Conservation (phyloP, 768 basidiomycete species). For the Lactifluus rugatus region DNA sequence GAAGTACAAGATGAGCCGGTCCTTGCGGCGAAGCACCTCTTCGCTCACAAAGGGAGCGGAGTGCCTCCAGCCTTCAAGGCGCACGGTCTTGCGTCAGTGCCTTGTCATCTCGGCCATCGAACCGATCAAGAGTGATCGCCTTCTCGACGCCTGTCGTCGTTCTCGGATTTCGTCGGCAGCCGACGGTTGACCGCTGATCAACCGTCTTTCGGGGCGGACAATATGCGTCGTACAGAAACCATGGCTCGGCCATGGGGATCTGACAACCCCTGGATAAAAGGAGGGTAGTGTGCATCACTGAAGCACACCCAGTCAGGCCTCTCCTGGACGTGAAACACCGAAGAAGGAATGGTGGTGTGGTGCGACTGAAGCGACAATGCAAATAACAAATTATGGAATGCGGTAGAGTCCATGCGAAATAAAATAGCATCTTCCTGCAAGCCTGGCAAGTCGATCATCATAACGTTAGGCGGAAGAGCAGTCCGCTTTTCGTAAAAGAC, state of each 20-base stretch:
- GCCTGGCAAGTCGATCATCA: slow-evolving; percentile 23
- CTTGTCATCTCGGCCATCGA: slow-evolving; percentile 44
- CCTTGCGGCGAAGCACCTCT: slow-evolving; percentile 44
- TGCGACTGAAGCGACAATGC: slow-evolving; percentile 5
- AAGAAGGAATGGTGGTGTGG: slow-evolving; percentile 1
- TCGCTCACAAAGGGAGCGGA: slow-evolving; percentile 36
- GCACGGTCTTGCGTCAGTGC: slow-evolving; percentile 64
- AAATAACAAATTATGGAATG: slow-evolving; percentile 16
- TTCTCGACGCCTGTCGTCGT: slow-evolving; percentile 30
- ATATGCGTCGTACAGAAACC: not conserved
- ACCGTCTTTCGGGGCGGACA: slow-evolving; percentile 14
- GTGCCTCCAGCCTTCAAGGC: slow-evolving; percentile 45
- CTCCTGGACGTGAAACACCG: slow-evolving; percentile 13
- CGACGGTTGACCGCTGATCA: slow-evolving; percentile 15
- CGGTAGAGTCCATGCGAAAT: slow-evolving; percentile 20
- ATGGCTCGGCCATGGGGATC: slow-evolving; percentile 18
- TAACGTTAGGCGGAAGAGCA: slow-evolving; percentile 14
- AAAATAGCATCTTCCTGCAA: slow-evolving; percentile 17
- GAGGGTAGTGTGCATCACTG: slow-evolving; percentile 19
- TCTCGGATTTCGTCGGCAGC: slow-evolving; percentile 14
- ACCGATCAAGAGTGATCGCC: slow-evolving; percentile 43
- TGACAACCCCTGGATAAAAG: slow-evolving; percentile 11
- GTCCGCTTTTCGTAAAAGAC: slow-evolving; percentile 21
- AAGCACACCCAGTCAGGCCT: slow-evolving; percentile 18
- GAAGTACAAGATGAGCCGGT: slow-evolving; percentile 43